Evolutionary conservation across 441 rosid genomes (phyloP), one percentile per base, ranked within the genome.

Genomic region (Pelargonium exstipulatum): DNA sequence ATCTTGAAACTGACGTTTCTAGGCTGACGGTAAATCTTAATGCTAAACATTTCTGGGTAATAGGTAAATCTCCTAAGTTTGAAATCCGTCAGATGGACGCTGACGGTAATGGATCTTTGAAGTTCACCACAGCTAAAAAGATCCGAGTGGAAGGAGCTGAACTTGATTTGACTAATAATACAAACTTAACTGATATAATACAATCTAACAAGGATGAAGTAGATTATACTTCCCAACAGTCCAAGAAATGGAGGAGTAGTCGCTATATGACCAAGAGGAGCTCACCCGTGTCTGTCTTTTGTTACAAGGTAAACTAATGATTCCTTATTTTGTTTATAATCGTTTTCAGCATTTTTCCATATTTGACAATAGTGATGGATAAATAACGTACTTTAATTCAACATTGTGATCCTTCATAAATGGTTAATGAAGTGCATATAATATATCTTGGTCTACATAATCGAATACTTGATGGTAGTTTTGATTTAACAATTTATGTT

Each of bases 21-120:
- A 22, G 22, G 45, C 14, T 17, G 58, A 60, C 18, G 29, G 20
- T 45, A 17, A 35, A 37, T 62, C 61, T 61, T 13, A 67, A 63
- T 17, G 24, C 10, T n/a, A 65, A 42, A 26, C 61, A 48, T 60
- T 72, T 75, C 48, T 55, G 62, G 64, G 37, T 79, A 35, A 32
- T 62, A 94, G 98, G 98, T 65, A 91, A 78, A 84, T 84, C 84
- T 26, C 88, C 98, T 78, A 73, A 85, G 46, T 87, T 85, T 76
- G 94, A 94, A 83, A 76, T 85, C 63, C 97, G 98, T 62, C 87
- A 76, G 48, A 78, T 87, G 77, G 85, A 83, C 75, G 72, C 78
- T 46, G 87, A 82, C 73, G 77, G 55, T 40, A 73, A 81, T 77
- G 76, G 61, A 75, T 76, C 89, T 73, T 73, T 79, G 70, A 73